Base-by-base conservation (phyloP, 2,329 filamentous ascomycete species). In the Aspergillus aculeatus region DNA sequence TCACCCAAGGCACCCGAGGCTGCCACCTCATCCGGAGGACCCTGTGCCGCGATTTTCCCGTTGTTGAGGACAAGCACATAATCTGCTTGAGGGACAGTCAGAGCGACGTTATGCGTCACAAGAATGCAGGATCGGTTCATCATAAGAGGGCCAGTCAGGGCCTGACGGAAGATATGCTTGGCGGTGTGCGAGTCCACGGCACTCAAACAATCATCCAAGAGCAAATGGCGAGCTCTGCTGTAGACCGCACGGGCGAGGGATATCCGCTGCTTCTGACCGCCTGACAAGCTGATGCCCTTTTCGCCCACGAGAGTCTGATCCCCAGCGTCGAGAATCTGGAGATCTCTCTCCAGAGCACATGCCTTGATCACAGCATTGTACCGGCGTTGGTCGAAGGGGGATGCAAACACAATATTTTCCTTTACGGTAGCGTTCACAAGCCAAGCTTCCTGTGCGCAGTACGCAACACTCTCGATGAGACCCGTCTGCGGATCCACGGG, bases 171-270 rank as follows among this genome's bases (percentile, higher is more conserved):
- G 66, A 99, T 98, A 89, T 96, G 97, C 75, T 97, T 96, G 2
- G 93, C 93, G 0, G 95, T 98, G 69, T 99, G 95, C 3, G 95
- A 96, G 75, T 99, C 95, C 35, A 99, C 95, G 29, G 95, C 95
- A 71, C 93, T 97, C 48, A 99, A 83, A 64, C 96, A 96, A 75
- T 99, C 95, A 71, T 99, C 95, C 53, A 99, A 83, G 11, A 99
- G 84, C 16, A 99, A 79, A 74, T 98, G 94, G 56, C 89, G 89
- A 5, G 93, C 96, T 75, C 92, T 94, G 65, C 92, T 96, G 77
- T 99, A 99, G n/a, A 99, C 83, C 1, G 95, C 95, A 66, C 95
- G 88, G n/a, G 95, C 95, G 49, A 99, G 84, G 14, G 94, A 97
- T 54, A 99, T 98, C 60, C 95, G 89, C 76, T 99, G 95, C 78